Evolutionary conservation across 2,329 filamentous ascomycete species (phyloP).

Genomic region (Scedosporium minutisporum): DNA sequence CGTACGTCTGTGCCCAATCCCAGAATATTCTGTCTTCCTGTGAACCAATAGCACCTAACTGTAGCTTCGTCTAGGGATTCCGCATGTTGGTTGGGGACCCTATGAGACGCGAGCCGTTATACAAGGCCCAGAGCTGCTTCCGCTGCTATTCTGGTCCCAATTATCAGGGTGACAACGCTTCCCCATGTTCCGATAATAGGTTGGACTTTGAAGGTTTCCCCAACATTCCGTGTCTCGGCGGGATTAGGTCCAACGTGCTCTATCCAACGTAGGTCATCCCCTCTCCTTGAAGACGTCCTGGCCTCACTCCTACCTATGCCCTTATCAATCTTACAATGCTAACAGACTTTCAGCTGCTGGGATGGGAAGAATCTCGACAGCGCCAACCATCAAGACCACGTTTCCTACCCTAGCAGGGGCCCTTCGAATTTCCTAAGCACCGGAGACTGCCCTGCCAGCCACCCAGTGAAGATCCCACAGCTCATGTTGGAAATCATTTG

Average conservation of each 20-base stretch:
- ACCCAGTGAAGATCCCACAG: constrained; percentile 8
- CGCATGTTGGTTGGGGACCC: constrained; percentile 36
- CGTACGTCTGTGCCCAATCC: constrained; percentile 23
- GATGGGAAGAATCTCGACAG: constrained; percentile 38
- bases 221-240: constrained; percentile 33
- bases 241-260: constrained; percentile 43
- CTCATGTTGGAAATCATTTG: constrained; percentile 9
- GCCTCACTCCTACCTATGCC: not conserved
- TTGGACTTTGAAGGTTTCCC: constrained; percentile 40
- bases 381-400: constrained; percentile 6
- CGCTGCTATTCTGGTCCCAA: constrained; percentile 30
- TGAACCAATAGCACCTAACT: not conserved
- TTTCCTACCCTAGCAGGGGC: constrained; percentile 4
- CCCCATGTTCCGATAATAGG: constrained; percentile 33
- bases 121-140: constrained; percentile 35
- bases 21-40: not conserved
- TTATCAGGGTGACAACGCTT: constrained; percentile 36
- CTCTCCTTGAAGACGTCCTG: not conserved
- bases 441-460: constrained; percentile 6
- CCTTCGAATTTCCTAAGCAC: constrained; percentile 4
- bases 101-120: constrained; percentile 23
- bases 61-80: constrained; percentile 25
- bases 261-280: constrained; percentile 29
- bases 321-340: constrained; percentile 18
- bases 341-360: constrained; percentile 34